These are phyloP conservation scores for Platismatia glauca DNA, from an alignment of 495 filamentous ascomycete species.

Conservation along the genomic window DNA sequence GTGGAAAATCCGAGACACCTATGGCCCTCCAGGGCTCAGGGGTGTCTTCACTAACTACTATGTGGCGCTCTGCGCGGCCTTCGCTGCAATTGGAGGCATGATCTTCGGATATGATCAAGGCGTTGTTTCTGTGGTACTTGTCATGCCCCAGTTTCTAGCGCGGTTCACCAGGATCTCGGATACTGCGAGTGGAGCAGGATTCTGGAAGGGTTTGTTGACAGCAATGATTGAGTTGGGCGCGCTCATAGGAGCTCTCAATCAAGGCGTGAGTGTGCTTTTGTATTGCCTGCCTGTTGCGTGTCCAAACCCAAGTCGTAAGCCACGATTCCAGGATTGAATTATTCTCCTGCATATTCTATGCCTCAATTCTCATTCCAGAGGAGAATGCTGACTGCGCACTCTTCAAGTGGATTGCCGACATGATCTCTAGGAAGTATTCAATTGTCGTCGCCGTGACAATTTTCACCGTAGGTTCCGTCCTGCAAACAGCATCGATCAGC, in stretches of 20 bases:
- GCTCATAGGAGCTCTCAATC: constrained; percentile 45
- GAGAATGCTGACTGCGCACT: neutral
- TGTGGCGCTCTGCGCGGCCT: constrained; percentile 44
- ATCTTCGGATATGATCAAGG: constrained; percentile 52
- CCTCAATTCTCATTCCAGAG: neutral
- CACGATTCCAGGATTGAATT: neutral
- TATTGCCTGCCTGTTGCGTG: neutral
- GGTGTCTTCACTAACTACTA: constrained; percentile 44
- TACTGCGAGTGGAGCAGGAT: constrained; percentile 37
- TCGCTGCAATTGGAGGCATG: constrained; percentile 47
- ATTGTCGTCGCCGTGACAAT: constrained; percentile 48
- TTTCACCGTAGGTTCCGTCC: constrained; percentile 45
- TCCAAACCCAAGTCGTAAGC: neutral
- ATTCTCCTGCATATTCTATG: neutral
- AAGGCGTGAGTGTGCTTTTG: constrained; percentile 29
- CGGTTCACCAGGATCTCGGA: constrained; percentile 40
- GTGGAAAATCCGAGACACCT: constrained; percentile 33
- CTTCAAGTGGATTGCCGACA: constrained; percentile 44
- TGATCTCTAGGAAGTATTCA: constrained; percentile 47
- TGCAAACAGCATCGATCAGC: constrained; percentile 47
- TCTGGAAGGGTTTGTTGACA: constrained; percentile 52
- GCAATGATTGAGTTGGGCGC: constrained; percentile 55
- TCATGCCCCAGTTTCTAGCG: constrained; percentile 49
- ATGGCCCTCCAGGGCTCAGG: constrained; percentile 38
- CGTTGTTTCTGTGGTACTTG: constrained; percentile 48